Conservation (phyloP, 768 basidiomycete species). For the Nidularia sp. region DNA sequence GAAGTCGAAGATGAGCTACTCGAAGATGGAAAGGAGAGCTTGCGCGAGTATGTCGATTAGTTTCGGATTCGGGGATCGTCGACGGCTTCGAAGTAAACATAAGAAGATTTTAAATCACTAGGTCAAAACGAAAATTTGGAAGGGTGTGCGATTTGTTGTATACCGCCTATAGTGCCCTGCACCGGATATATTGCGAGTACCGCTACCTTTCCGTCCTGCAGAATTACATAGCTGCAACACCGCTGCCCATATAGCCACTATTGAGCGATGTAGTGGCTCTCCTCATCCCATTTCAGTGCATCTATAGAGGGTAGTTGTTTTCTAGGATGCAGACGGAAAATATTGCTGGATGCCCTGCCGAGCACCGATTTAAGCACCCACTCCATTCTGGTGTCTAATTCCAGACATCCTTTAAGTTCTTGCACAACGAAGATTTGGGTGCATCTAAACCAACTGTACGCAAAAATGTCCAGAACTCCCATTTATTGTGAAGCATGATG, state of each 20-base stretch:
- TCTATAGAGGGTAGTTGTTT: conserved; percentile 6
- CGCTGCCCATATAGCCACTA: conserved; percentile 12
- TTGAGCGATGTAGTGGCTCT: conserved; percentile 13
- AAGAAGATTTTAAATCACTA: conserved; percentile 8
- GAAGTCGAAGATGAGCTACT: conserved; percentile 13
- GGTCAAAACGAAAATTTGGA: not conserved
- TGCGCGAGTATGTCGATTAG: conserved; percentile 7
- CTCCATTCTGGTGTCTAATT: conserved; percentile 6
- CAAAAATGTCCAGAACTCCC: conserved; percentile 13
- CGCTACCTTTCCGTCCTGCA: conserved; percentile 8
- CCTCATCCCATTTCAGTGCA: conserved; percentile 7
- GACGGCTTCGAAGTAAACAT: conserved; percentile 13
- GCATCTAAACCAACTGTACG: conserved; percentile 3
- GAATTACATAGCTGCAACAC: conserved; percentile 13
- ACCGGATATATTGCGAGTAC: conserved; percentile 12
- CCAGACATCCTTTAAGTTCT: conserved; percentile 7
- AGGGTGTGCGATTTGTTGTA: not conserved
- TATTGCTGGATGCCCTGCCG: conserved; percentile 11
- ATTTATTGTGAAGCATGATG: conserved; percentile 14
- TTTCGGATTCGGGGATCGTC: conserved; percentile 7
- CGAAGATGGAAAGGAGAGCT: conserved; percentile 6
- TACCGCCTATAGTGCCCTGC: conserved; percentile 15
- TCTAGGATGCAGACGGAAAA: conserved; percentile 10
- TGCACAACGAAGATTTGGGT: conserved; percentile 9
- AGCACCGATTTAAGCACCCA: conserved; percentile 15